Evolutionary conservation across 345 rosid species (phyloP), one percentile per base, ranked within the genome.

Genomic region (Mallotus nudiflorus): DNA sequence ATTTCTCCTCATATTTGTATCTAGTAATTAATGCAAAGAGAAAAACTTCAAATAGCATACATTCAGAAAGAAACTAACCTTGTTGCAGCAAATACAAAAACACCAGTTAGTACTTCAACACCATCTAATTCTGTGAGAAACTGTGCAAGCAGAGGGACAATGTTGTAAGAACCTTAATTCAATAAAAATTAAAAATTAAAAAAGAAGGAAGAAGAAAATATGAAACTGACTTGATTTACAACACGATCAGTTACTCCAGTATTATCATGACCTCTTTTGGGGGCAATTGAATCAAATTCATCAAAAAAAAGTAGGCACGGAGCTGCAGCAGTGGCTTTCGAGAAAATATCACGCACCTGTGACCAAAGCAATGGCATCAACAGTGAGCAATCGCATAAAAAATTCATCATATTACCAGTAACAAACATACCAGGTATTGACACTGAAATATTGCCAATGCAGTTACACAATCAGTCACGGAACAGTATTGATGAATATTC

Each of bases 161-260:
- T 22, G 60, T 19, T 61, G 62, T 75, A 18, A 84, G 79, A 75
- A 67, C 40, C 60, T 54, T 55, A 61, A n/a, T n/a, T n/a, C n/a
- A n/a, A n/a, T n/a, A n/a, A 27, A 16, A 42, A 14, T 65, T 58
- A 44, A 37, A 19, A 29, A n/a, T n/a, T n/a, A n/a, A n/a, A n/a
- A n/a, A n/a, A n/a, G n/a, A n/a, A n/a, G n/a, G n/a, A n/a, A 53
- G 22, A 58, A 64, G 48, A 46, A 46, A 52, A 15, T 56, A 76
- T 56, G 76, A 72, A 59, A 82, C 91, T 74, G 27, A 90, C 98
- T 81, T 94, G 97, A 81, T 94, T 94, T 58, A 94, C 97, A 69
- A 94, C 98, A 40, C 96, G 89, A 85, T 94, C 98, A 18, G 98
- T 94, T 20, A 94, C 98, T 40, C 97, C 98, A 12, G 98, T 91